Percentiles rank a stretch among this genome's conserved stretches.
phyloP scores from a whole-genome alignment of 768 basidiomycete species.

The Hortiboletus flavorubellus region DNA sequence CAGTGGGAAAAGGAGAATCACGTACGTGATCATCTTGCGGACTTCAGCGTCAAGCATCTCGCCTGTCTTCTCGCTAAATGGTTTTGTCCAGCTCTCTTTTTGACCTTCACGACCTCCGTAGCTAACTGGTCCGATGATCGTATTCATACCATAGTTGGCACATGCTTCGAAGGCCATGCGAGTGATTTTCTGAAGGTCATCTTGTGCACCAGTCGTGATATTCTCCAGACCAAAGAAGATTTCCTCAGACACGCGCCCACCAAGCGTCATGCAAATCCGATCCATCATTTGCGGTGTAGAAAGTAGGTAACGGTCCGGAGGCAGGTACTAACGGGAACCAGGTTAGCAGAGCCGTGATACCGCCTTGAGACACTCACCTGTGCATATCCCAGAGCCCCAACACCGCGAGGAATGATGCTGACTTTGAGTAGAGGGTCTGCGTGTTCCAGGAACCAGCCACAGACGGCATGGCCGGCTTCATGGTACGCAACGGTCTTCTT shows the following conservation, averaged over 20 bases:
- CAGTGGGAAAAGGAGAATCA: slow-evolving; percentile 11
- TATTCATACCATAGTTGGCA: slow-evolving; percentile 97
- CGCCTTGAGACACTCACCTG: slow-evolving; percentile 51
- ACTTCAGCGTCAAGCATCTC: slow-evolving; percentile 91
- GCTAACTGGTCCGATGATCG: slow-evolving; percentile 90
- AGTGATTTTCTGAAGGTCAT: slow-evolving; percentile 97
- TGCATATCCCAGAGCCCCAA: slow-evolving; percentile 94
- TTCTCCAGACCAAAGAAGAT: slow-evolving; percentile 92
- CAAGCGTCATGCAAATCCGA: slow-evolving; percentile 97
- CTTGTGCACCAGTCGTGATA: slow-evolving; percentile 97
- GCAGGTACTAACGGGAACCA: slow-evolving; percentile 64
- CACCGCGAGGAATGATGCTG: slow-evolving; percentile 95
- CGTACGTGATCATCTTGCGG: slow-evolving; percentile 89
- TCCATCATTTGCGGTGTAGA: slow-evolving; percentile 94
- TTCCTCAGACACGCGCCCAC: slow-evolving; percentile 96
- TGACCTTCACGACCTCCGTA: slow-evolving; percentile 88
- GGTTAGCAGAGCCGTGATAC: slow-evolving; percentile 7
- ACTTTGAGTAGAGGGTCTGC: slow-evolving; percentile 97
- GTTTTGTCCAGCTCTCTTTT: slow-evolving; percentile 91
- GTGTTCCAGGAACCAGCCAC: slow-evolving; percentile 97
- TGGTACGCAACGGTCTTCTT: slow-evolving; percentile 99
- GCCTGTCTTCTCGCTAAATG: slow-evolving; percentile 96
- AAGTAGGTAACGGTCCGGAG: slow-evolving; percentile 92
- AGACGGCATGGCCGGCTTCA: slow-evolving; percentile 97
- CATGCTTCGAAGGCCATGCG: slow-evolving; percentile 96